Percentiles rank a stretch among this genome's conserved stretches.
These are phyloP conservation scores for Aurifilum marmelostoma DNA, from an alignment of 2,329 filamentous ascomycete genomes.

Conservation along the genomic window DNA sequence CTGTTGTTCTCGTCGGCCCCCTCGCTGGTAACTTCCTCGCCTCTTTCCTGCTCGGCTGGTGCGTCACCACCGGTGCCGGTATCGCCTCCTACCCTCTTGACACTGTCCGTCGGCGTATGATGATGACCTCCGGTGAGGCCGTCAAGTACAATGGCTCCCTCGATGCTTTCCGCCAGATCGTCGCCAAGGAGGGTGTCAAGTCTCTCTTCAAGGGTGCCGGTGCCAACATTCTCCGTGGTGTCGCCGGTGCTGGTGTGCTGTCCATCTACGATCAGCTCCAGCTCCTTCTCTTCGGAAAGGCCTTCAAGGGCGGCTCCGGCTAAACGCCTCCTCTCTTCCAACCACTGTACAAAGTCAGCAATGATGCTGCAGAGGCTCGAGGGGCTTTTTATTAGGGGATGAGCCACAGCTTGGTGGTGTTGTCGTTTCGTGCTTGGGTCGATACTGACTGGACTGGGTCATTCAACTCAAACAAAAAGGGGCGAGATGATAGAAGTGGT, in stretches of 20 bases:
- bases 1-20: conserved; percentile 86
- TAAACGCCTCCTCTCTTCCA: conserved; percentile 50
- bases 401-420: conserved; percentile 29
- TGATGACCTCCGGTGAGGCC: conserved; percentile 98
- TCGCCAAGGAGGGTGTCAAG: conserved; percentile 96
- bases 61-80: conserved; percentile 99
- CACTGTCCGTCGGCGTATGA: conserved; percentile 99
- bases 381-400: conserved; percentile 36
- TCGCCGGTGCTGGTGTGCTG: conserved; percentile 99
- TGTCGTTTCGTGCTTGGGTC: conserved; percentile 32
- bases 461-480: conserved; percentile 29
- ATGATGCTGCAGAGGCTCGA: conserved; percentile 43
- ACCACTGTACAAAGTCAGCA: conserved; percentile 38
- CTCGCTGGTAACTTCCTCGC: conserved; percentile 99
- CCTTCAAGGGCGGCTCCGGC: conserved; percentile 76
- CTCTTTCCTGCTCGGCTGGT: conserved; percentile 98
- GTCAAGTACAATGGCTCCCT: conserved; percentile 99
- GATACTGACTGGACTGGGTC: conserved; percentile 32
- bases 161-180: conserved; percentile 94
- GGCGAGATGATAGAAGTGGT: conserved; percentile 30
- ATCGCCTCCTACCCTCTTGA: conserved; percentile 99
- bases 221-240: conserved; percentile 99
- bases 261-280: conserved; percentile 99
- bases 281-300: conserved; percentile 99
- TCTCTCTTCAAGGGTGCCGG: conserved; percentile 99